phyloP scores from a whole-genome alignment of 306 rosid species.

The Lotus japonicus region DNA sequence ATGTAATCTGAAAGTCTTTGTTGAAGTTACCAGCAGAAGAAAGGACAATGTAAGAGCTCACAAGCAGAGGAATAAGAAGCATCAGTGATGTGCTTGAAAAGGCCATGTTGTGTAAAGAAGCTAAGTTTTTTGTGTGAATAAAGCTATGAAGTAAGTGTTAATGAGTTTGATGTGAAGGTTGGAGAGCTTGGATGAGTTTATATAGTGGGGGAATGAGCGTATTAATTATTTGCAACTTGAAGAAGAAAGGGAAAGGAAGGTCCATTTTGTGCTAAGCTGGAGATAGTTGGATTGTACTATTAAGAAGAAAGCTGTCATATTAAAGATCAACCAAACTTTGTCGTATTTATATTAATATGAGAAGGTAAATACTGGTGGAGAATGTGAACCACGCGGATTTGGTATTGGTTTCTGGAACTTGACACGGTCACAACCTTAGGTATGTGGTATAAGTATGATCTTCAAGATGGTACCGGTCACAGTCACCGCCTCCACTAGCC shows the following conservation, averaged over 20 bases:
- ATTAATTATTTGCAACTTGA: not conserved
- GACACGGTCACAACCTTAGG: not conserved
- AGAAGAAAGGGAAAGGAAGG: too few relatives aligned
- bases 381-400: not conserved
- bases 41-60: constrained; percentile 12
- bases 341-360: not conserved
- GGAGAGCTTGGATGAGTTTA: too few relatives aligned
- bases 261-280: not conserved
- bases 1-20: constrained; percentile 33
- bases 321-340: not conserved
- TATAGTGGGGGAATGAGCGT: not conserved
- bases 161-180: too few relatives aligned
- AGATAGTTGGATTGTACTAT: not conserved
- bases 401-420: not conserved
- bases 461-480: too few relatives aligned
- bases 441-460: not conserved
- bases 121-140: too few relatives aligned
- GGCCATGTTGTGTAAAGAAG: constrained; percentile 24
- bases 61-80: not conserved
- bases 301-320: not conserved
- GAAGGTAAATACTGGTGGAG: not conserved
- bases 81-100: not conserved
- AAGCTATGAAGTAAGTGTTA: not conserved
- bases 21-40: constrained; percentile 28
- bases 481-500: not conserved